Base-by-base conservation (phyloP, 768 basidiomycete genomes). In the Dacryopinax spathularia region DNA sequence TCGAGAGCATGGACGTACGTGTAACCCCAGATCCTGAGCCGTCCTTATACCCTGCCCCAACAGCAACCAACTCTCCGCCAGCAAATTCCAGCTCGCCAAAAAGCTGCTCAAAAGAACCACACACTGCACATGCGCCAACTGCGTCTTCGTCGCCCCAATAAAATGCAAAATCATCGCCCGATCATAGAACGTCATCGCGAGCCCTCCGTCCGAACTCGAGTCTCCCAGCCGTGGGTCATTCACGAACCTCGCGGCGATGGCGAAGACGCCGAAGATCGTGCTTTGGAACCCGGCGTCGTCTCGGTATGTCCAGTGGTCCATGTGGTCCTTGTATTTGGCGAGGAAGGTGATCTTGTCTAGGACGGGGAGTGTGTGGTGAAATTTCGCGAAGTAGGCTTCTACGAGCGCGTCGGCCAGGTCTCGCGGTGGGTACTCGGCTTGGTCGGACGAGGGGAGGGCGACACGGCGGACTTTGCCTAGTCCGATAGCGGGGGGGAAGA, bases 1-100 rank as follows among this genome's bases (percentile, higher is more conserved):
- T 60, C 35, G n/a, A 25, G 18, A 31, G 18, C 22, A 33, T 27
- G 2, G 18, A 72, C 89, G 79, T 76, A 93, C 91, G 76, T 94
- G 92, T 68, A 95, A 81, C 44, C 92, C 92, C 39, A 94, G 79
- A 76, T 95, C 92, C 73, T 94, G 92, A 2, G 88, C 91, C 65
- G 84, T 84, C 65, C 92, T 84, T 56, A 95, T 84, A 25, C 89
- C 92, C 73, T 94, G 92, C 41, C 92, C 92, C 62, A 92, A 83
- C 64, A 93, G 80, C 66, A 94, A 82, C 92, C 92, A 95, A 33
- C 91, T 90, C 75, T 93, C 92, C 1, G 92, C 92, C 61, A 95
- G 82, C 71, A 91, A 92, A 70, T 95, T 95, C 68, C 94, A 81
- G 62, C 91, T 91, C 71, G 91, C 93, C 65, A 95, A 78, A 77